Base-by-base conservation (phyloP, 1,284 basidiomycete species). In the Termitomyces sp. region DNA sequence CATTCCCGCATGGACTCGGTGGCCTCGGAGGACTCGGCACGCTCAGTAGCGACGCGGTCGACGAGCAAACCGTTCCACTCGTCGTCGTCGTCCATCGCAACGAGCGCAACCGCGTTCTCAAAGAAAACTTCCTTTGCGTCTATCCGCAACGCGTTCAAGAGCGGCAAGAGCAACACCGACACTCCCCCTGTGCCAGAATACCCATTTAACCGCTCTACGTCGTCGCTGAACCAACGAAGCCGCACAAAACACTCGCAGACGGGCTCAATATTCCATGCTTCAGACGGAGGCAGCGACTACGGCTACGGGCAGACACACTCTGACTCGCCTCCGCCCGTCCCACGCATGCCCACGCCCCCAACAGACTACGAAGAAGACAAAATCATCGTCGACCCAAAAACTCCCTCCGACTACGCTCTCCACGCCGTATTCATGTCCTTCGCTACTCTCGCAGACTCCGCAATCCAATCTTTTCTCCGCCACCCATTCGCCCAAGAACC, bases 81-180 rank as follows among this genome's bases (percentile, higher is more conserved):
- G 19, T 73, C 86, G 7, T 84, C 86, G 58, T 80, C 84, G 0
- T 90, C 86, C 3, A 74, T 88, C 48, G 76, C 80, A 19, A 80
- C 78, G 2, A 74, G 74, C 3, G 64, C 69, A 30, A 69, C 68
- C 9, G 76, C 82, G 3, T 84, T 89, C 62, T 75, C 83, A 45
- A 92, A 92, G 73, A 93, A 93, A 59, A 71, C 88, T 1, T 91
- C 89, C 0, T 90, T 93, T 59, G 90, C 91, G 1, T 93, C 88
- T 7, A 81, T 95, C 52, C 84, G 90, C 48, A 93, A 93, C 66
- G 90, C 91, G 3, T 93, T 95, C 79, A 93, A 91, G 69, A 76
- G 79, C 54, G 71, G 75, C 30, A 85, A 82, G 68, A 76, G 66
- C 55, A 77, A 66, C 53, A 76, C 66, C 53, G 81, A 84, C 14